Percentiles rank a stretch among this genome's conserved stretches.
phyloP scores from a whole-genome alignment of 169 alveolate genomes.

The Eimeria maxima region DNA sequence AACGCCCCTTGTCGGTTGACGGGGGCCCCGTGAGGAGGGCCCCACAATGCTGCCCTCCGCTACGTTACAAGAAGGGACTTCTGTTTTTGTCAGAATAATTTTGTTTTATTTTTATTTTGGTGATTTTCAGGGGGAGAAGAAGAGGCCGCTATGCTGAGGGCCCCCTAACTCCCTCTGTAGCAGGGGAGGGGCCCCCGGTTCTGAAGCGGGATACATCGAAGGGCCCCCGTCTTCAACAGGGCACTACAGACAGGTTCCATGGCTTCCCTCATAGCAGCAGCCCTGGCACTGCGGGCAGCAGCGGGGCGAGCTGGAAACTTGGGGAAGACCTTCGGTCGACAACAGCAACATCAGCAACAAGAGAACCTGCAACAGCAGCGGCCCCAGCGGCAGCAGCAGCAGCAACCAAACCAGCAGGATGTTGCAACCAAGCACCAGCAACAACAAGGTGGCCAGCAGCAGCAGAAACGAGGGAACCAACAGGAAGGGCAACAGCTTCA shows the following conservation, averaged over 20 bases:
- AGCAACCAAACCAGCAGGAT: not conserved
- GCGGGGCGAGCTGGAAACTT: not conserved
- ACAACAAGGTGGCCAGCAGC: not conserved
- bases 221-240: too few species aligned
- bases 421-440: not conserved
- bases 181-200: not conserved
- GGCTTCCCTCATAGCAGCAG: slow-evolving; percentile 40
- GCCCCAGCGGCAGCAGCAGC: not conserved
- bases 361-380: not conserved
- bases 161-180: not conserved
- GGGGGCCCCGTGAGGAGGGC: too few species aligned
- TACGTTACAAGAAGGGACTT: too few species aligned
- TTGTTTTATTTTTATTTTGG: not conserved
- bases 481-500: not conserved
- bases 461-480: not conserved
- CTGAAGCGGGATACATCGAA: too few species aligned
- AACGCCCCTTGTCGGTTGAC: too few species aligned
- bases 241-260: not conserved
- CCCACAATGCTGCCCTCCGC: too few species aligned
- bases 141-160: not conserved
- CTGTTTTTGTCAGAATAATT: not conserved
- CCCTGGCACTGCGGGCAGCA: slow-evolving; percentile 56
- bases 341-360: not conserved
- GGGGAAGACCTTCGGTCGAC: not conserved
- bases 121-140: not conserved